Evolutionary conservation across 176 grass and related monocot species (phyloP).

Genomic region (Dactylis glomerata): DNA sequence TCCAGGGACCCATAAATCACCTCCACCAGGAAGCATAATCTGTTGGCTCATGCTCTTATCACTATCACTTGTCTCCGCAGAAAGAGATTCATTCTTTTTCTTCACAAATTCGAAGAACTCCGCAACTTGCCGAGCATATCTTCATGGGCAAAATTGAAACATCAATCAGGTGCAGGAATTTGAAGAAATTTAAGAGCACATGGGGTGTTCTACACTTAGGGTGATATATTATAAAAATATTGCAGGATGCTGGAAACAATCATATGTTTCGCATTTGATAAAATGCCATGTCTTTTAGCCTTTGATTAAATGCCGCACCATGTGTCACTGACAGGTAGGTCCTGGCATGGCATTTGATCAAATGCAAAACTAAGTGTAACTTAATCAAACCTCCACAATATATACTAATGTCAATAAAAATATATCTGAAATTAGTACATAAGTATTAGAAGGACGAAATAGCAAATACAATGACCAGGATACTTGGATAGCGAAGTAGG

Average conservation of each 20-base stretch:
- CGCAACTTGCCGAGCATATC: constrained; percentile 81
- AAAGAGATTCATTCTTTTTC: constrained; percentile 67
- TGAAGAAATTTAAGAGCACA: constrained; percentile 15
- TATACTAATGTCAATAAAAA: background rate
- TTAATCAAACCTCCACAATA: background rate
- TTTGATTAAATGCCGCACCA: constrained; percentile 1
- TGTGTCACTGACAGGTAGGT: background rate
- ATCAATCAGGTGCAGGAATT: background rate
- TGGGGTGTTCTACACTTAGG: background rate
- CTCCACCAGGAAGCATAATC: constrained; percentile 47
- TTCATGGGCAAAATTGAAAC: constrained; percentile 38
- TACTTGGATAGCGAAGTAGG: background rate
- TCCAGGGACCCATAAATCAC: constrained; percentile 59
- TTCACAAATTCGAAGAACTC: constrained; percentile 95
- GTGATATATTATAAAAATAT: background rate
- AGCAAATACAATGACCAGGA: background rate
- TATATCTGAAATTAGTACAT: background rate
- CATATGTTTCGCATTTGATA: background rate
- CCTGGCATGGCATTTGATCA: background rate
- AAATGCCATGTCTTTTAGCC: background rate
- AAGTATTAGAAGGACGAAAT: constrained; percentile 1
- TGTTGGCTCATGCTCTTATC: constrained; percentile 42
- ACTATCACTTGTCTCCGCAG: constrained; percentile 7
- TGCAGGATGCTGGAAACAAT: background rate
- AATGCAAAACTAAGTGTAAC: background rate